Evolutionary conservation across 371 early-diverging fungal genomes (phyloP).

Genomic region (Capillidium rhysosporum): DNA sequence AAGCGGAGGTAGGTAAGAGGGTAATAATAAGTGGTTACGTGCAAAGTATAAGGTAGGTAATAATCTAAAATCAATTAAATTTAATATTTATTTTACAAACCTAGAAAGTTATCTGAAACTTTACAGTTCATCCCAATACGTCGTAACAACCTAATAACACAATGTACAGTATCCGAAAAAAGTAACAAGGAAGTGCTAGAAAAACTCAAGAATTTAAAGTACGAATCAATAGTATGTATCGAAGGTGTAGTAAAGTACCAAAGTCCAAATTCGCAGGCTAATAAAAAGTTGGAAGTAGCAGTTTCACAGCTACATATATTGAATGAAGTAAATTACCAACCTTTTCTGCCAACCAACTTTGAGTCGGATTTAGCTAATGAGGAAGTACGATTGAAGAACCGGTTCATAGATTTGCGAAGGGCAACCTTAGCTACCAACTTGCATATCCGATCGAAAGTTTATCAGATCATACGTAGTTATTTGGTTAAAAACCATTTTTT

Average conservation of each 20-base stretch:
- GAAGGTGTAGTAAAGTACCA: constrained; percentile 34
- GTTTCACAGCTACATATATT: background rate
- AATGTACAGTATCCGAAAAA: constrained; percentile 25
- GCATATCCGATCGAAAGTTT: constrained; percentile 27
- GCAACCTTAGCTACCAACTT: constrained; percentile 51
- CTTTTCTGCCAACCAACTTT: background rate
- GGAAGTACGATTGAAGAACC: constrained; percentile 51
- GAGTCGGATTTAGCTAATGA: constrained; percentile 30
- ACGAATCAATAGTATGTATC: constrained; percentile 42
- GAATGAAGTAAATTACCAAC: background rate
- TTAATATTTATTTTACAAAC: background rate
- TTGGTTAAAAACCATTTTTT: constrained; percentile 25
- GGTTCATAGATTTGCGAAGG: constrained; percentile 70
- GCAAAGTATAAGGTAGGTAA: background rate
- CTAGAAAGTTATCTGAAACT: constrained; percentile 33
- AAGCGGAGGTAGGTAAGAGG: background rate
- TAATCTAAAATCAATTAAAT: background rate
- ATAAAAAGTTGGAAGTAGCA: background rate
- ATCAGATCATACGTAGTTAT: background rate
- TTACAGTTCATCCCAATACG: constrained; percentile 46
- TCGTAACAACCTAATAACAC: constrained; percentile 41
- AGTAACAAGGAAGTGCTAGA: constrained; percentile 2
- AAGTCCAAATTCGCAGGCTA: constrained; percentile 29
- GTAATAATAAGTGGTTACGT: background rate
- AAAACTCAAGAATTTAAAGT: constrained; percentile 15